These are phyloP conservation scores for Uronychia setigera DNA, from an alignment of 73 alveolate species.

Conservation along the genomic window DNA sequence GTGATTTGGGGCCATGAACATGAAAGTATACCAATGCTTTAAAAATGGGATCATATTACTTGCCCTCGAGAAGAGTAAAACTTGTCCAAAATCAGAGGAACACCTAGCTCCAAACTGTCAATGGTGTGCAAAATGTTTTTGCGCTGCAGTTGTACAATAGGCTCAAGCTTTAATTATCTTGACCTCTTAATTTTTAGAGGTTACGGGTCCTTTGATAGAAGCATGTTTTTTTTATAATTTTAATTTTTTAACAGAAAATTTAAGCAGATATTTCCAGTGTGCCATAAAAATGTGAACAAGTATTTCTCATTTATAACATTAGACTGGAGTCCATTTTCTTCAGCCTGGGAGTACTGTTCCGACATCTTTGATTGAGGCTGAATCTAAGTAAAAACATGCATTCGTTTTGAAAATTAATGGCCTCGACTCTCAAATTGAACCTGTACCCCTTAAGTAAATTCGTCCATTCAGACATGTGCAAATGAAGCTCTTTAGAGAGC, in stretches of 20 bases:
- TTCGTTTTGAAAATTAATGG: slow-evolving; percentile 77
- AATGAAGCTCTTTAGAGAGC: slow-evolving; percentile 74
- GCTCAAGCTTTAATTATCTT: too few relatives aligned
- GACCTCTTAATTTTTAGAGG: too few relatives aligned
- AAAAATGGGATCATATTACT: slow-evolving; percentile 64
- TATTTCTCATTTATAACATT: slow-evolving; percentile 27
- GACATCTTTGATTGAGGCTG: slow-evolving; percentile 93
- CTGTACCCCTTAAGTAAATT: slow-evolving; percentile 72
- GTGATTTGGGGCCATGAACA: slow-evolving; percentile 99
- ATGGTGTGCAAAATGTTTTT: too few relatives aligned
- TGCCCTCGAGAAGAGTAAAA: too few relatives aligned
- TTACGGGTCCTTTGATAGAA: too few relatives aligned
- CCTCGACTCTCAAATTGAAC: slow-evolving; percentile 72
- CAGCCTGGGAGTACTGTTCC: slow-evolving; percentile 97
- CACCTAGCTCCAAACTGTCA: too few relatives aligned
- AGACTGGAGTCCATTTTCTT: slow-evolving; percentile 85
- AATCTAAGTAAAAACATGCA: slow-evolving; percentile 84
- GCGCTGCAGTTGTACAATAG: too few relatives aligned
- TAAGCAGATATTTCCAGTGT: too few relatives aligned
- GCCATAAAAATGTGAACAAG: too few relatives aligned
- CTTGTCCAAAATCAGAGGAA: too few relatives aligned
- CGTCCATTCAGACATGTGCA: slow-evolving; percentile 86
- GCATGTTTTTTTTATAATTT: too few relatives aligned
- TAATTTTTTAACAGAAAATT: too few relatives aligned
- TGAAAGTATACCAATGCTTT: slow-evolving; percentile 80